Conservation (phyloP, 257 asterid species). For the Coffea eugenioides region DNA sequence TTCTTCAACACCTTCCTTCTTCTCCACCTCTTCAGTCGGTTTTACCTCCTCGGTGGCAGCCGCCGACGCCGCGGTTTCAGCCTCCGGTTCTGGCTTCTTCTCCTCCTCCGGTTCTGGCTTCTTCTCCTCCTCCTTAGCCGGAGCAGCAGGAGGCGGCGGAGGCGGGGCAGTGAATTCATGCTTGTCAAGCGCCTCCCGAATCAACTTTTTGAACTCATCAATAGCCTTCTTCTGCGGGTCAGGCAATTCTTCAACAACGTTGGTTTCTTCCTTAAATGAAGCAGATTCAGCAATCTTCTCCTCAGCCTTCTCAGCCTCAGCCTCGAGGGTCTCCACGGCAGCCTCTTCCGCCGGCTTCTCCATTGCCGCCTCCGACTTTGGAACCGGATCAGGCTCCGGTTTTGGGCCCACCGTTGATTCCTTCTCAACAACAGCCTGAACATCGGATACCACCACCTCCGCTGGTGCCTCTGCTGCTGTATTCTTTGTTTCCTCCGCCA, state of each 20-base stretch:
- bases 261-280: constrained; percentile 87
- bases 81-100: constrained; percentile 20
- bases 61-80: not conserved
- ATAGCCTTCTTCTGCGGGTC: constrained; percentile 89
- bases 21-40: constrained; percentile 26
- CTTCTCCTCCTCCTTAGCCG: constrained; percentile 47
- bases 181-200: constrained; percentile 72
- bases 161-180: constrained; percentile 82
- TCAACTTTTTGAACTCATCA: constrained; percentile 71
- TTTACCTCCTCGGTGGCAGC: constrained; percentile 20
- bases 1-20: constrained; percentile 12
- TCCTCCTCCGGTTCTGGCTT: constrained; percentile 40
- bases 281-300: constrained; percentile 54
- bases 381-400: constrained; percentile 35
- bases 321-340: constrained; percentile 18
- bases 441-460: constrained; percentile 46
- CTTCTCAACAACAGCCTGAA: constrained; percentile 28
- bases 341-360: constrained; percentile 31
- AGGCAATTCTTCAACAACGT: constrained; percentile 79
- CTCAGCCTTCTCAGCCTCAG: constrained; percentile 34
- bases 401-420: constrained; percentile 30
- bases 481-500: constrained; percentile 81
- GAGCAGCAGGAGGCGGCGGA: constrained; percentile 36
- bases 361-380: constrained; percentile 28
- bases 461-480: constrained; percentile 47